Base-by-base conservation (phyloP, 1,284 basidiomycete species). In the Neonothopanus nambi region DNA sequence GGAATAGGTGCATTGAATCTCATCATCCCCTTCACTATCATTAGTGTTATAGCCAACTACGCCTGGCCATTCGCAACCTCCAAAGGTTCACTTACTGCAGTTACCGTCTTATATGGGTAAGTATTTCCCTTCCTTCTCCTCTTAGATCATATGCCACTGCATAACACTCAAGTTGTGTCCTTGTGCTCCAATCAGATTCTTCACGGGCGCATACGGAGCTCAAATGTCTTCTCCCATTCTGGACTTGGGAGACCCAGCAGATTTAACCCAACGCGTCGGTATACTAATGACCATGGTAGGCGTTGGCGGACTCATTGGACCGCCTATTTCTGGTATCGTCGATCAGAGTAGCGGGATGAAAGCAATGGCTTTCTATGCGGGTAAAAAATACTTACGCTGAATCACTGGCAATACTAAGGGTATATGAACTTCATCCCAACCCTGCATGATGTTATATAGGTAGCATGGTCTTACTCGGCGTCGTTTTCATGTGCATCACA, bases 271-370 rank as follows among this genome's bases (percentile, higher is more conserved):
- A 15, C 75, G 87, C 18, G 66, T 79, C 2, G 87, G 87, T 5
- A 81, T 89, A 75, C 79, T 80, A 49, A 71, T 85, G 66, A 85
- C 70, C 54, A 70, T 74, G 53, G 53, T 73, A 8, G 67, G 70
- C 8, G 21, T 72, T 13, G 75, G 13, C n/a, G n/a, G n/a, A n/a
- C n/a, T n/a, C n/a, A n/a, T n/a, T n/a, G n/a, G n/a, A n/a, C n/a
- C n/a, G n/a, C 84, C 84, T 0, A 84, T 86, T 40, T 82, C 82
- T n/a, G 85, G 84, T 5, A 81, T 81, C 0, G 84, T 87, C 48
- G 74, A 75, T 7, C 71, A 75, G 2, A 77, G 80, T 2, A 77
- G 75, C 3, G 72, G 73, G 2, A 85, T 79, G 59, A 67, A 72
- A 21, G 72, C 63, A 6, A 82, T 85, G n/a, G 85, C 84, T 6